Base-by-base conservation (phyloP, 116 monocot genomes). In the Trichopus zeylanicus region DNA sequence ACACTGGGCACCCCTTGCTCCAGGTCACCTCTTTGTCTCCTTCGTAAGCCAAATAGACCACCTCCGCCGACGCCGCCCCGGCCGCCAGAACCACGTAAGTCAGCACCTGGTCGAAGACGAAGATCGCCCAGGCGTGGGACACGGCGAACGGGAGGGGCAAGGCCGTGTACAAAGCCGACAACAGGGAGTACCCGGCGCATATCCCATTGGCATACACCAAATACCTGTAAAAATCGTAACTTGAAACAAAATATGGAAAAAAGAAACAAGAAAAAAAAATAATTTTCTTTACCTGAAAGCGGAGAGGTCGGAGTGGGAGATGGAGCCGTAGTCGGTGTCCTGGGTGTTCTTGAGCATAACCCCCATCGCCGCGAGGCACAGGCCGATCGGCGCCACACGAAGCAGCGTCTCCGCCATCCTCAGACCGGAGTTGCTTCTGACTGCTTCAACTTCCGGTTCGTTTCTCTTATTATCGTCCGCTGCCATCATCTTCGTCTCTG, bases 81-180 rank as follows among this genome's bases (percentile, higher is more conserved):
- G 91, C 97, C 15, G 91, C 80, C 46, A 98, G 57, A 32, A 90
- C 66, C 62, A 72, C 56, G 56, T 87, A 97, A 7, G 97, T 91
- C 34, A 87, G 29, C 46, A 84, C 76, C 91, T 97, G 97, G 31
- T 97, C 97, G 52, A 81, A 60, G 64, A 87, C 65, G 65, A 82
- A 97, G 42, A 97, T 34, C 7, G 61, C 32, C 97, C 97, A 97
- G 2, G 87, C 73, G 1, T 58, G 31, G 28, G 72, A 53, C 26
- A 77, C 29, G 31, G 71, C 72, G 11, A 49, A 7, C 0, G 76
- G 69, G 2, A 77, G 63, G 4, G 60, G 80, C 30, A 66, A 5
- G 23, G 89, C 81, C 12, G 70, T 79, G 71, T 68, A 84, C 75
- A 91, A 73, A 15, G 91, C 97, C 0, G 87, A 91, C 24, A 81